Conservation (phyloP, 75 land plant species). For the Azolla pinnata region DNA sequence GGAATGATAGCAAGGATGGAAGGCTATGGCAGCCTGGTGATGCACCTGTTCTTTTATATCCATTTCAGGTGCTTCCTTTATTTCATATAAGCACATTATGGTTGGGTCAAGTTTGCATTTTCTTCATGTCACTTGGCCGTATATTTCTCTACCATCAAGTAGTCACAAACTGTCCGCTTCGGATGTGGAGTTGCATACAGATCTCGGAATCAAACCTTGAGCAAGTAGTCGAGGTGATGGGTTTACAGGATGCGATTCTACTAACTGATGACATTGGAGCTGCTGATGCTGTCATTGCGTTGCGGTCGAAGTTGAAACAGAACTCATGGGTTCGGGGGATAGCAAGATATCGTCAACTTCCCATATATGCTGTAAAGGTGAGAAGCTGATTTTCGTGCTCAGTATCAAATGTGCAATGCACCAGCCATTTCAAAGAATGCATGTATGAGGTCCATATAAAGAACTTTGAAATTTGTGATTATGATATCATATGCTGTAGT, state of each 20-base stretch:
- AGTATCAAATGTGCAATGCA: too few species aligned
- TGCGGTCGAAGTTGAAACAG: conserved; percentile 60
- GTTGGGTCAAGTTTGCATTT: background rate
- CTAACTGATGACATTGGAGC: conserved; percentile 70
- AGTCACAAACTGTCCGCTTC: too few species aligned
- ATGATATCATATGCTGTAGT: too few species aligned
- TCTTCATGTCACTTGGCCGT: background rate
- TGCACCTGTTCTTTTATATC: conserved; percentile 49
- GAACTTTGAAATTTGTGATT: too few species aligned
- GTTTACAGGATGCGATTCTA: conserved; percentile 58
- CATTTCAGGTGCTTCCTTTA: conserved; percentile 50
- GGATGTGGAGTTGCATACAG: too few species aligned
- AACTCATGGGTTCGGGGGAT: conserved; percentile 86
- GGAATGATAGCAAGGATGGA: conserved; percentile 7
- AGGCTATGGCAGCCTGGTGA: conserved; percentile 24
- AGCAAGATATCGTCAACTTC: conserved; percentile 71
- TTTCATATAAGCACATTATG: background rate
- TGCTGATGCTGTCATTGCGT: conserved; percentile 77
- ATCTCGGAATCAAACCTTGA: conserved; percentile 66
- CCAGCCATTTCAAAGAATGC: too few species aligned
- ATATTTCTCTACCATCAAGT: background rate
- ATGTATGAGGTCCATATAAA: too few species aligned
- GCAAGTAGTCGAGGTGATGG: conserved; percentile 85
- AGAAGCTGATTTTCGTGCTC: too few species aligned
- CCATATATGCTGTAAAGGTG: conserved; percentile 97